Conservation (phyloP, 306 rosid genomes). For the Aeschynomene evenia region DNA sequence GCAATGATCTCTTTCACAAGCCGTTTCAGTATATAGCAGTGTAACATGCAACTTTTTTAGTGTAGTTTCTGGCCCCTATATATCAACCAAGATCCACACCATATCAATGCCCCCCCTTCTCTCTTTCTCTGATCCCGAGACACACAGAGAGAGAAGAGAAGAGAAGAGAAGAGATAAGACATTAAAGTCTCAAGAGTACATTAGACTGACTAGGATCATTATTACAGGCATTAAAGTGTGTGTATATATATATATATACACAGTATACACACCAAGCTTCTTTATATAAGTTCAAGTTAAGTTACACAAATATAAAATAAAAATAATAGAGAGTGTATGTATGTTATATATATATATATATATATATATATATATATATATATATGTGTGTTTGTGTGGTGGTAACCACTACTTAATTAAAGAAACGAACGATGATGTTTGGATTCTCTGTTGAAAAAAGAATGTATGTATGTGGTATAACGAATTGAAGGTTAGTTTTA, state of each 20-base stretch:
- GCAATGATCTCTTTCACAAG: constrained; percentile 26
- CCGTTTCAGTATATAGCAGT: constrained; percentile 34
- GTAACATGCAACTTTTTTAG: constrained; percentile 52
- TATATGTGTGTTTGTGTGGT: constrained; percentile 1
- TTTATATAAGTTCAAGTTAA: neutral
- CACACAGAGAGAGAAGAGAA: too few relatives aligned
- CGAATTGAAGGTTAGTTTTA: constrained; percentile 33
- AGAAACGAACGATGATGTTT: constrained; percentile 33
- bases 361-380: too few relatives aligned
- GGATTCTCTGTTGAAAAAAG: constrained; percentile 38
- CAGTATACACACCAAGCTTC: neutral
- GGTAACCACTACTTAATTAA: constrained; percentile 22
- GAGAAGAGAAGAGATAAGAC: too few relatives aligned
- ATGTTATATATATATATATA: too few relatives aligned
- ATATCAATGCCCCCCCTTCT: constrained; percentile 13
- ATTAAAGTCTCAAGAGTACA: constrained; percentile 29
- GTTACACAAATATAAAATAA: neutral
- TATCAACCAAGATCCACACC: constrained; percentile 36
- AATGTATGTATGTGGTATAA: constrained; percentile 28
- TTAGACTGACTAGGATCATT: constrained; percentile 37
- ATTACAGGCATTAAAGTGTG: neutral
- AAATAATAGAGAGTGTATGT: too few relatives aligned
- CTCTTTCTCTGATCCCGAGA: constrained; percentile 43
- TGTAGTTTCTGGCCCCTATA: constrained; percentile 52
- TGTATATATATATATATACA: neutral